Conservation (phyloP, 371 early-diverging fungal genomes). For the Haplosporangium sp. region DNA sequence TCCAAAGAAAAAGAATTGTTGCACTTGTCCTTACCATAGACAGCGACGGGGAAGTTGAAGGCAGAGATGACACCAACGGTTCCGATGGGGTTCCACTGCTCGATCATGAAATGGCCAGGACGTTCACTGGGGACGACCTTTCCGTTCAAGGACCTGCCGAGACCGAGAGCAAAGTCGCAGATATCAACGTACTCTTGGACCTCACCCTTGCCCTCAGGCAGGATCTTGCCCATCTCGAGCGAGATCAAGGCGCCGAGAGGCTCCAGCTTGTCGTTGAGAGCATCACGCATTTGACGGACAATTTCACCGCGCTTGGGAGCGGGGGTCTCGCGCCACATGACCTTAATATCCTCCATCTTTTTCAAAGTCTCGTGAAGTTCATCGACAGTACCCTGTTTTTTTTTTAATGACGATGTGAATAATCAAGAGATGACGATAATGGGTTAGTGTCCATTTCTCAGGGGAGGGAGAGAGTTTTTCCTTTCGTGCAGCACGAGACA, state of each 20-base stretch:
- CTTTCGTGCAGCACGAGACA: background rate
- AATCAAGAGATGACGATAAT: conserved; percentile 9
- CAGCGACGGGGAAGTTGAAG: conserved; percentile 87
- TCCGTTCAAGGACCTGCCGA: conserved; percentile 90
- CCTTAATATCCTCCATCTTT: conserved; percentile 72
- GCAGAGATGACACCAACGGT: conserved; percentile 95
- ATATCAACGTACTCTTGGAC: conserved; percentile 98
- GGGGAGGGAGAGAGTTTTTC: conserved; percentile 4
- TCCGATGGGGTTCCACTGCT: conserved; percentile 96
- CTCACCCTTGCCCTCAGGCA: conserved; percentile 95
- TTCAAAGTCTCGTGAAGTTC: conserved; percentile 68
- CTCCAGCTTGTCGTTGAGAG: conserved; percentile 77
- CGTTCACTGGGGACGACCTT: conserved; percentile 93
- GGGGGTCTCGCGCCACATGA: conserved; percentile 84
- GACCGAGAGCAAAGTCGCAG: conserved; percentile 92
- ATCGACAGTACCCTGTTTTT: conserved; percentile 58
- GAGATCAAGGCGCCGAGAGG: conserved; percentile 89
- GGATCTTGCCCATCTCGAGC: conserved; percentile 96
- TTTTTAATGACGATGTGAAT: background rate
- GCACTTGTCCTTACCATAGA: conserved; percentile 58
- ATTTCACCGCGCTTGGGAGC: conserved; percentile 94
- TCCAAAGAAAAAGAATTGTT: no score
- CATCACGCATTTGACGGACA: conserved; percentile 92
- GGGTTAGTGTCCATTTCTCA: background rate
- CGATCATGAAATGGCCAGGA: conserved; percentile 96